A percentile compares a stretch with the other conserved stretches of the same genome.
Conservation (phyloP, 208 protist genomes). For the Wallacemonas collosoma region DNA sequence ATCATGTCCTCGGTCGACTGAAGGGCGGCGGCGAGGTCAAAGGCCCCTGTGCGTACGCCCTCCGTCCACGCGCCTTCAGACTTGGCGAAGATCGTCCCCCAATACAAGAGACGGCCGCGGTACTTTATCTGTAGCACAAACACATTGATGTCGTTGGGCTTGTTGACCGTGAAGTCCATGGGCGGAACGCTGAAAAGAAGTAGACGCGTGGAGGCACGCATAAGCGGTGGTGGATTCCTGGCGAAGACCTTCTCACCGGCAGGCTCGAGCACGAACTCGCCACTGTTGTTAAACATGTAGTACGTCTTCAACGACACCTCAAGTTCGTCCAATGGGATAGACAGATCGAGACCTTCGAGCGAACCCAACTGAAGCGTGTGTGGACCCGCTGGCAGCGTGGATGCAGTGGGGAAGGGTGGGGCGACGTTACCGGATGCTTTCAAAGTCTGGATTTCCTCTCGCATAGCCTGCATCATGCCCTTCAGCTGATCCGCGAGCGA, state of each 20-base stretch:
- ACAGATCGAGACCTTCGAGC: slow-evolving; percentile 54
- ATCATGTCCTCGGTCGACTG: slow-evolving; percentile 37
- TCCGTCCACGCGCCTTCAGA: slow-evolving; percentile 41
- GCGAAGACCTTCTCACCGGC: slow-evolving; percentile 34
- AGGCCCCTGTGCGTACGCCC: slow-evolving; percentile 37
- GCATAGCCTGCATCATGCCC: slow-evolving; percentile 26
- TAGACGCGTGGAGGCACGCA: slow-evolving; percentile 28
- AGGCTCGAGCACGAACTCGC: slow-evolving; percentile 52
- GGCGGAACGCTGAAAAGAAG: slow-evolving; percentile 40
- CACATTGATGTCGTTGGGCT: slow-evolving; percentile 48
- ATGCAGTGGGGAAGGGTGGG: slow-evolving; percentile 38
- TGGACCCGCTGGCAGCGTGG: slow-evolving; percentile 29
- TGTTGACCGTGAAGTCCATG: slow-evolving; percentile 52
- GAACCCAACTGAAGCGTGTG: slow-evolving; percentile 44
- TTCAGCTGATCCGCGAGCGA: slow-evolving; percentile 23
- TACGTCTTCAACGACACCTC: slow-evolving; percentile 53
- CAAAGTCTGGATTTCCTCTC: slow-evolving; percentile 31
- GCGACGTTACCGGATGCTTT: slow-evolving; percentile 1
- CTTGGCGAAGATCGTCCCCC: slow-evolving; percentile 46
- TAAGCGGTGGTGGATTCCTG: slow-evolving; percentile 24
- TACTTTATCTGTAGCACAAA: slow-evolving; percentile 52
- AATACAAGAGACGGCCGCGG: slow-evolving; percentile 51
- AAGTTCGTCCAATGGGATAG: slow-evolving; percentile 49
- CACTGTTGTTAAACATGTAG: slow-evolving; percentile 47
- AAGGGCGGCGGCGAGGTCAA: slow-evolving; percentile 54